Base-by-base conservation (phyloP, 2,329 filamentous ascomycete genomes). In the Fusarium coicis region DNA sequence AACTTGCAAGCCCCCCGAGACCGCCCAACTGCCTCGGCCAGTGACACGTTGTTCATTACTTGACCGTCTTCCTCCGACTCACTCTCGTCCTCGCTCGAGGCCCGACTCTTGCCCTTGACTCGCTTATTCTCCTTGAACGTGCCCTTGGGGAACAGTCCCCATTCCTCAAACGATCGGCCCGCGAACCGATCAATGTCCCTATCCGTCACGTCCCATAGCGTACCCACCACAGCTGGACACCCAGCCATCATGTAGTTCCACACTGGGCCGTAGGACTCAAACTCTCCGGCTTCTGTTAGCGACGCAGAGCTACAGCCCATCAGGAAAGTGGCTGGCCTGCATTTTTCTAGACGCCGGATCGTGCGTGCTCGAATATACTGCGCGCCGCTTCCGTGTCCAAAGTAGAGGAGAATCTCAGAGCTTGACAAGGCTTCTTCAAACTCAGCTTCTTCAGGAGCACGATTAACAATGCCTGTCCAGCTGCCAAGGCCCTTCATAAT, bases 161-260 rank as follows among this genome's bases (percentile, higher is more conserved):
- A 99, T 76, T 92, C 88, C 79, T 96, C 93, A 80, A 97, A 93
- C 6, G 93, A 86, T 32, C 88, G 87, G 39, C 92, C 90, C 1
- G 95, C 93, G 81, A 97, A 97, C 23, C 95, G 93, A 84, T 99
- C 97, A 80, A 98, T 97, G 81, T 99, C 96, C 78, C 93, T 93
- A 81, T 99, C 96, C 15, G 96, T 99, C 55, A 99, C 96, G 81
- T 99, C 96, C 96, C 96, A 99, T 42, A 99, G 86, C 21, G 95
- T 98, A 50, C 95, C 96, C 5, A 98, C 91, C 15, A 98, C 90
- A 1, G 96, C 95, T 7, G 94, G 95, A 75, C 89, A 91, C 2
- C 94, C 96, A 0, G 95, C 95, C 75, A 96, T 91, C 83, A 99
- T 91, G 83, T 98, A 98, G 77, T 95, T 95, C 84, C 95, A 91